Conservation (phyloP, 441 rosid genomes). For the Adansonia grandidieri region DNA sequence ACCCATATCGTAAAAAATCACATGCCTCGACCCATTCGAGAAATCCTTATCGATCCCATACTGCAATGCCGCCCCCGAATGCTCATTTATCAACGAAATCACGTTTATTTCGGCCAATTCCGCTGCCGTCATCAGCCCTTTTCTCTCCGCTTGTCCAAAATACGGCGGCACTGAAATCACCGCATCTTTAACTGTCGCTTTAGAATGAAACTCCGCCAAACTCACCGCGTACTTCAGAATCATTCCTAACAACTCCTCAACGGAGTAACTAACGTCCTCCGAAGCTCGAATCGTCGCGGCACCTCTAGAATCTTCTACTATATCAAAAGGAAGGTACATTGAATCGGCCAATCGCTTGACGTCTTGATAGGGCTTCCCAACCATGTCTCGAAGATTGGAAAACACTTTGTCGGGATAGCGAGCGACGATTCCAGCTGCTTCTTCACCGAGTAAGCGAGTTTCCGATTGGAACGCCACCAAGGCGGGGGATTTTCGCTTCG, state of each 20-base stretch:
- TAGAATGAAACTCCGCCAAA: conserved; percentile 84
- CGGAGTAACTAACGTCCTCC: conserved; percentile 56
- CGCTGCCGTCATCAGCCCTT: conserved; percentile 81
- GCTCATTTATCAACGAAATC: conserved; percentile 78
- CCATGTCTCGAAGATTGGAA: conserved; percentile 78
- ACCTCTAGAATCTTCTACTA: conserved; percentile 81
- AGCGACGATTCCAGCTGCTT: conserved; percentile 88
- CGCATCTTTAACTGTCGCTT: conserved; percentile 61
- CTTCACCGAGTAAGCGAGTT: conserved; percentile 80
- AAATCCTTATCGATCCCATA: conserved; percentile 97
- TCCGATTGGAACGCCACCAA: conserved; percentile 82
- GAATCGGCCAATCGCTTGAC: conserved; percentile 65
- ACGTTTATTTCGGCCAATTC: conserved; percentile 88
- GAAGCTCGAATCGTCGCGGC: conserved; percentile 61
- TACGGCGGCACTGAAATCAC: conserved; percentile 89
- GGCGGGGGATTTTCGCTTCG: conserved; percentile 90
- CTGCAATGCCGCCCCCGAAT: conserved; percentile 95
- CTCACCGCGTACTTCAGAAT: conserved; percentile 62
- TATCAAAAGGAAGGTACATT: conserved; percentile 68
- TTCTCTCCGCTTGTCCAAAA: conserved; percentile 94
- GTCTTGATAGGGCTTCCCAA: conserved; percentile 71
- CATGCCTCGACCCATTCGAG: conserved; percentile 80
- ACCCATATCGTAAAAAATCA: conserved; percentile 94
- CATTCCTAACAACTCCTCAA: conserved; percentile 93
- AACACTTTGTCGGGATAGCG: conserved; percentile 81